Base-by-base conservation (phyloP, 169 alveolate species). In the Toxoplasma gondii region DNA sequence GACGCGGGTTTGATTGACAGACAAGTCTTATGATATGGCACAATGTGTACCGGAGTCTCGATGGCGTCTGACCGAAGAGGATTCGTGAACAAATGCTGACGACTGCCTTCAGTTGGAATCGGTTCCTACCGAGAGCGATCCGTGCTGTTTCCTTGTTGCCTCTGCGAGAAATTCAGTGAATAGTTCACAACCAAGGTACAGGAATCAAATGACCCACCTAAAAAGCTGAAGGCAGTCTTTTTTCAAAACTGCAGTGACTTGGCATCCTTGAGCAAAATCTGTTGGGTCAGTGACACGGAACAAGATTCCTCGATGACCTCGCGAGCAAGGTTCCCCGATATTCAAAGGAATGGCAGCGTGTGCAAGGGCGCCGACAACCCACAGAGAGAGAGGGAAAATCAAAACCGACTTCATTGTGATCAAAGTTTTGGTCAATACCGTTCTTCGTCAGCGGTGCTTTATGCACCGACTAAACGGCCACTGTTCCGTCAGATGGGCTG, bases 41-140 rank as follows among this genome's bases (percentile, higher is more conserved):
- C 94, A 24, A 88, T 81, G 64, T 94, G 94, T 22, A 94, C 49
- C 19, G 96, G 96, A 24, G 96, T 94, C 53, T 94, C 93, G 43
- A 94, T 88, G 38, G 96, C 88, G 29, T 94, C 93, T 91, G 87
- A 1, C 0, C 36, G 49, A 36, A 34, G 34, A 34, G n/a, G n/a
- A 12, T 38, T 45, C 9, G 16, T 31, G 45, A 0, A 38, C 0
- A 70, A 49, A 70, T 49, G 58, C 58, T 49, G 58, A 49, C 1
- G 34, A 31, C 53, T 27, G 17, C 16, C 0, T 27, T n/a, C 27
- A 43, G 36, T 38, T 4, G 53, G 74, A 34, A 16, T 12, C 12
- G 86, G 9, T 38, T 39, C 94, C 19, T 53, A 92, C 94, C 94
- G 69, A 92, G 80, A 36, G 49, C 94, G 24, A 92, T 81, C 12